These are phyloP conservation scores for Cryphonectria parasitica DNA, from an alignment of 2,329 filamentous ascomycete genomes.

Conservation along the genomic window DNA sequence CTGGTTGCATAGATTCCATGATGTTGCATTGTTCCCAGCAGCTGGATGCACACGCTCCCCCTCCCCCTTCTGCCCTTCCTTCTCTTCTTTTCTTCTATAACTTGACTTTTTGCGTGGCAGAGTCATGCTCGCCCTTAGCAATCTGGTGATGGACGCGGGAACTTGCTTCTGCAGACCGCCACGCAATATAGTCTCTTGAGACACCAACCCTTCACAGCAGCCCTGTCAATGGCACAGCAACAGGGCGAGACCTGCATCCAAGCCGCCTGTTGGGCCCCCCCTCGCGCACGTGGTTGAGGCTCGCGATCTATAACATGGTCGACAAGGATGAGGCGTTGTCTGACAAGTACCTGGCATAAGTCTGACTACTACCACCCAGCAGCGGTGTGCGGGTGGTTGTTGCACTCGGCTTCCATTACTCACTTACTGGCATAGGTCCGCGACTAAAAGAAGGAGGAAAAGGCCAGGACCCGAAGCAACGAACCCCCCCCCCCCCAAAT, in stretches of 20 bases:
- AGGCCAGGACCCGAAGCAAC: background rate
- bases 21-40: constrained; percentile 20
- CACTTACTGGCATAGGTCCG: background rate
- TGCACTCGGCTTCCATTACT: constrained; percentile 13
- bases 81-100: background rate
- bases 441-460: background rate
- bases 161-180: constrained; percentile 5
- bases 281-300: constrained; percentile 25
- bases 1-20: constrained; percentile 26
- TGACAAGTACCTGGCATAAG: constrained; percentile 9
- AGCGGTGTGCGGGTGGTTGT: background rate
- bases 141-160: background rate
- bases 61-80: background rate
- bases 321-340: constrained; percentile 23
- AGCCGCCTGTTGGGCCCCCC: background rate
- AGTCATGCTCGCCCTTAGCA: constrained; percentile 2
- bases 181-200: background rate
- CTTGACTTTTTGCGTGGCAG: constrained; percentile 3
- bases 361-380: background rate
- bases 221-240: background rate
- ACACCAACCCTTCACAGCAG: constrained; percentile 5
- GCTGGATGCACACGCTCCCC: constrained; percentile 13
- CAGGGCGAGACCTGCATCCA: constrained; percentile 2
- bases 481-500: background rate
- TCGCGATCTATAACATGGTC: constrained; percentile 18